Conservation (phyloP, 306 rosid species). For the Dalbergia cochinchinensis region DNA sequence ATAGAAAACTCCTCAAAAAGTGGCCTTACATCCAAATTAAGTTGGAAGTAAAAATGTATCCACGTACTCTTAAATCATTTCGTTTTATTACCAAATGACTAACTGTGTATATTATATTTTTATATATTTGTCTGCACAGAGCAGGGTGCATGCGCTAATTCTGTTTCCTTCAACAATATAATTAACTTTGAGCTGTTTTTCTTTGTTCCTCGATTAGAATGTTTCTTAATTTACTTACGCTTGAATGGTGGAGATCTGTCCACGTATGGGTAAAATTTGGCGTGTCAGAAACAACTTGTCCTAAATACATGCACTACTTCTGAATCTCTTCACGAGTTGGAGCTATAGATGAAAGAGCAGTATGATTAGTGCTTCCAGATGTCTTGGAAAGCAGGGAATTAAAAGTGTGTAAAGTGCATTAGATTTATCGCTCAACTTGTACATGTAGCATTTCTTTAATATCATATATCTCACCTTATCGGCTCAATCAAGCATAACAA, state of each 20-base stretch:
- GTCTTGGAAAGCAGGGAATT: slow-evolving; percentile 43
- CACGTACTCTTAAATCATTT: too few relatives aligned
- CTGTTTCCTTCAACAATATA: not conserved
- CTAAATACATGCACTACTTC: slow-evolving; percentile 37
- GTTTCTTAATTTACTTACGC: not conserved
- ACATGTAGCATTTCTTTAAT: slow-evolving; percentile 24
- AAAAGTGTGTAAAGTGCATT: slow-evolving; percentile 5
- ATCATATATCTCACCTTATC: not conserved
- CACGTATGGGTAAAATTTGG: slow-evolving; percentile 15
- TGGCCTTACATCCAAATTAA: too few relatives aligned
- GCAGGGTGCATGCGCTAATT: not conserved
- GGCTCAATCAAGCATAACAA: slow-evolving; percentile 1
- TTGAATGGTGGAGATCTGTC: not conserved
- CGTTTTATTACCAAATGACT: too few relatives aligned
- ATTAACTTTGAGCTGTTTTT: not conserved
- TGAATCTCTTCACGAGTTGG: slow-evolving; percentile 52
- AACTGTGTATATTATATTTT: too few relatives aligned
- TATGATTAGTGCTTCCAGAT: not conserved
- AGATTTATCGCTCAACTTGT: slow-evolving; percentile 20
- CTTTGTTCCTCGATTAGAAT: not conserved
- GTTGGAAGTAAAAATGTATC: too few relatives aligned
- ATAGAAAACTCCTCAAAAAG: too few relatives aligned
- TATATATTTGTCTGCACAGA: too few relatives aligned
- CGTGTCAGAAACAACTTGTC: slow-evolving; percentile 26
- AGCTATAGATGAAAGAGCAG: slow-evolving; percentile 19